Evolutionary conservation across 2,329 filamentous ascomycete genomes (phyloP).

Genomic region (Ophiostoma pallidulum): DNA sequence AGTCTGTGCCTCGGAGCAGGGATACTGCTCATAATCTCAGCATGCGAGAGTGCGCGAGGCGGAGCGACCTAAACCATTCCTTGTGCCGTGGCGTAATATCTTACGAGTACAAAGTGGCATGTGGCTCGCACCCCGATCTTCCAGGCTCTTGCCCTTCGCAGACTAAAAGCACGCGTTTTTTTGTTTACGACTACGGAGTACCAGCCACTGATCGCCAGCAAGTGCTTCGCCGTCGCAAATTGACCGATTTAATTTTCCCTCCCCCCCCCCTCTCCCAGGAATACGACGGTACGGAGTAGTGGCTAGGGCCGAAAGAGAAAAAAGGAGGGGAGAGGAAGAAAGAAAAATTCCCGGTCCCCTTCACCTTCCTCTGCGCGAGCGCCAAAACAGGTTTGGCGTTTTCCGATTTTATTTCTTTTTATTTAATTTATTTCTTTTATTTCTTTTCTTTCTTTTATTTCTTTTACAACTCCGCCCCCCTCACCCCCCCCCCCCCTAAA

Average conservation of each 20-base stretch:
- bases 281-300: no score
- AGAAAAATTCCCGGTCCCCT: neutral
- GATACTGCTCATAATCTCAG: no score
- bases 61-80: neutral
- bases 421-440: neutral
- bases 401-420: constrained; percentile 2
- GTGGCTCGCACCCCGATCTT: constrained; percentile 10
- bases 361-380: neutral
- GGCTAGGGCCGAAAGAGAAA: neutral
- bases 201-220: constrained; percentile 11
- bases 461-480: no score
- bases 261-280: neutral
- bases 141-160: neutral
- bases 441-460: no score
- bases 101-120: constrained; percentile 11
- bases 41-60: neutral
- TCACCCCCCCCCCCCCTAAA: no score
- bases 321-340: neutral
- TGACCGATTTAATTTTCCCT: neutral
- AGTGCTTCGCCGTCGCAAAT: neutral
- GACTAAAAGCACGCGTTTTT: constrained; percentile 7
- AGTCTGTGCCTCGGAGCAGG: neutral
- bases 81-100: constrained; percentile 2
- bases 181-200: constrained; percentile 6
- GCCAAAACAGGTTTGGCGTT: constrained; percentile 13